phyloP scores from a whole-genome alignment of 805 yeast genomes.

The Barnettozyma botsteinii region DNA sequence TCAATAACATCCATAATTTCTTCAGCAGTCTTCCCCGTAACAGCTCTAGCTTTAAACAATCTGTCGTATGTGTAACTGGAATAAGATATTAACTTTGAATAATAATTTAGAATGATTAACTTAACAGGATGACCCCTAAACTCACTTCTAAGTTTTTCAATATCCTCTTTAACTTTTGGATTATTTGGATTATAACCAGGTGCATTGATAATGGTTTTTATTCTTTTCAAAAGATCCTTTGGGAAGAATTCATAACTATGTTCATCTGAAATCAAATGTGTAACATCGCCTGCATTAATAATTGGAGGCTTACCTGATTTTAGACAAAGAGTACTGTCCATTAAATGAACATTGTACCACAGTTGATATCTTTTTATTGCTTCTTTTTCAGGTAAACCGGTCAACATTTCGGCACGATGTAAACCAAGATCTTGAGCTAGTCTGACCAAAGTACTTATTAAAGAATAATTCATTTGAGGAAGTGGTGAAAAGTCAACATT shows the following conservation, averaged over 20 bases:
- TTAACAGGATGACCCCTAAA: slow-evolving; percentile 7
- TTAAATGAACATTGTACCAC: slow-evolving; percentile 45
- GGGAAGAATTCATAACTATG: slow-evolving; percentile 11
- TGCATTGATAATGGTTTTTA: not conserved
- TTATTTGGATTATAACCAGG: slow-evolving; percentile 1
- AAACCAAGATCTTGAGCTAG: slow-evolving; percentile 55
- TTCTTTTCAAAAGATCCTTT: slow-evolving; percentile 7
- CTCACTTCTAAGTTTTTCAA: not conserved
- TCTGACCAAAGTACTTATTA: slow-evolving; percentile 43
- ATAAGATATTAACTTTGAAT: slow-evolving; percentile 9
- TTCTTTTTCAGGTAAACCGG: slow-evolving; percentile 33
- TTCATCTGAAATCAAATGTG: slow-evolving; percentile 7
- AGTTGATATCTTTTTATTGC: slow-evolving; percentile 32
- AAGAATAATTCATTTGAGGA: slow-evolving; percentile 36
- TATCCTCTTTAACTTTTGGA: not conserved
- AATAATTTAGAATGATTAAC: slow-evolving; percentile 9
- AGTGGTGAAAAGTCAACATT: slow-evolving; percentile 32
- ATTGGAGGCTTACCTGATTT: slow-evolving; percentile 46
- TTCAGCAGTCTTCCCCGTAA: slow-evolving; percentile 12
- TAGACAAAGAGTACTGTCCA: slow-evolving; percentile 40
- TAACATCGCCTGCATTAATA: slow-evolving; percentile 34
- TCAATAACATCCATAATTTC: slow-evolving; percentile 18
- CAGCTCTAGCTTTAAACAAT: slow-evolving; percentile 18
- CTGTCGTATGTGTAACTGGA: slow-evolving; percentile 14
- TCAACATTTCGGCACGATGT: slow-evolving; percentile 41